These are phyloP conservation scores for Fusarium phyllophilum DNA, from an alignment of 2,329 filamentous ascomycete species.

Conservation along the genomic window DNA sequence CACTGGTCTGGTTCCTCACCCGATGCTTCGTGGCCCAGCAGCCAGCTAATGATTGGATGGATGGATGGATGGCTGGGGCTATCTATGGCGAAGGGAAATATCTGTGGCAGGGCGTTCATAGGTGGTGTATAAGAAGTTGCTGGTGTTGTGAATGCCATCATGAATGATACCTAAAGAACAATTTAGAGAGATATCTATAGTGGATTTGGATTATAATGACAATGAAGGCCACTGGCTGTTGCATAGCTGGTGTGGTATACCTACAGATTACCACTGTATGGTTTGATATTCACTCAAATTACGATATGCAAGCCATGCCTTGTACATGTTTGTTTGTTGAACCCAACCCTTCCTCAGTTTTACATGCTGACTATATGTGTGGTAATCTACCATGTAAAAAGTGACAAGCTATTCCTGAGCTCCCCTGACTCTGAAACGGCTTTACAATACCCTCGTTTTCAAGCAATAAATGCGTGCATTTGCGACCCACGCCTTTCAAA, in stretches of 20 bases:
- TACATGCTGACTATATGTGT: not conserved
- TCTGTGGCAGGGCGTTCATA: conserved; percentile 37
- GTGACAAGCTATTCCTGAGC: conserved; percentile 12
- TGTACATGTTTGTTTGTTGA: conserved; percentile 25
- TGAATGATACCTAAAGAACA: conserved; percentile 33
- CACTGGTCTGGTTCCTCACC: conserved; percentile 1
- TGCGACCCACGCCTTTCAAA: not conserved
- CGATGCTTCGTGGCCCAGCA: conserved; percentile 1
- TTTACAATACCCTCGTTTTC: conserved; percentile 3
- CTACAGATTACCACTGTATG: not conserved
- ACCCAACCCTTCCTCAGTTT: not conserved
- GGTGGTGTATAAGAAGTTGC: conserved; percentile 20
- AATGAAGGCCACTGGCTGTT: not conserved
- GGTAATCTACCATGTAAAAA: conserved; percentile 11
- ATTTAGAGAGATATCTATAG: conserved; percentile 21
- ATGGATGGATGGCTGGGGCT: conserved; percentile 28
- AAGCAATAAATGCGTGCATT: not conserved
- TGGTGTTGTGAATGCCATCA: conserved; percentile 27
- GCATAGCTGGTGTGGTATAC: not conserved
- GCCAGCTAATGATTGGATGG: conserved; percentile 28
- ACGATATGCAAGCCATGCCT: not conserved
- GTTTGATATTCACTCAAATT: not conserved
- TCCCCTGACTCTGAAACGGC: conserved; percentile 1
- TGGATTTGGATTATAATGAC: conserved; percentile 9
- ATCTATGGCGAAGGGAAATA: conserved; percentile 3